Evolutionary conservation across 345 rosid species (phyloP).

Genomic region (Rhodamnia argentea): DNA sequence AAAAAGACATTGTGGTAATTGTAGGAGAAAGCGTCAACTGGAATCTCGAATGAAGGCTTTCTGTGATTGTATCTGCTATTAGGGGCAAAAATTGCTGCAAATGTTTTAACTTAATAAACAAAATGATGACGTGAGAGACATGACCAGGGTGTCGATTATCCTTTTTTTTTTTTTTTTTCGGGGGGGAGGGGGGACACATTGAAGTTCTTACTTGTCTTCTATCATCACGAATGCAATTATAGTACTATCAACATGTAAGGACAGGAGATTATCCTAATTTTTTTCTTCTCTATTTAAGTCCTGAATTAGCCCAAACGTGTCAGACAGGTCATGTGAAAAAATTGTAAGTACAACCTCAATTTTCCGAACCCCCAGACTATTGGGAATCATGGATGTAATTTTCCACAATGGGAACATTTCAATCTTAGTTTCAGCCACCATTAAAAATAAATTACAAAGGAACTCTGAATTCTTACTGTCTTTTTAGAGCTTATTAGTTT

Average conservation of each 20-base stretch:
- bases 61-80: no score
- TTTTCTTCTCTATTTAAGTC: background rate
- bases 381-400: background rate
- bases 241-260: background rate
- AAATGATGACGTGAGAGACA: background rate
- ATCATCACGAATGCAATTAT: background rate
- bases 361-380: background rate
- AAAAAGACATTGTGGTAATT: no score
- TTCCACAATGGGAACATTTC: background rate
- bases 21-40: no score
- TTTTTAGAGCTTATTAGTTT: background rate
- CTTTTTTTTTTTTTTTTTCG: background rate
- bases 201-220: background rate
- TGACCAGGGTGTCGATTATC: background rate
- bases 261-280: background rate
- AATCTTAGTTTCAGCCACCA: background rate
- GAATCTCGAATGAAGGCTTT: no score
- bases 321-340: background rate
- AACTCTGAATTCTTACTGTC: background rate
- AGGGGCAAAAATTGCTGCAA: no score
- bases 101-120: no score
- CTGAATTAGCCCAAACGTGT: background rate
- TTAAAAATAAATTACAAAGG: background rate
- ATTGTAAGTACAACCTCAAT: background rate
- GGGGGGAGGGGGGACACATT: background rate